phyloP scores from a whole-genome alignment of 2,329 filamentous ascomycete genomes.

The Penicillium sp. region DNA sequence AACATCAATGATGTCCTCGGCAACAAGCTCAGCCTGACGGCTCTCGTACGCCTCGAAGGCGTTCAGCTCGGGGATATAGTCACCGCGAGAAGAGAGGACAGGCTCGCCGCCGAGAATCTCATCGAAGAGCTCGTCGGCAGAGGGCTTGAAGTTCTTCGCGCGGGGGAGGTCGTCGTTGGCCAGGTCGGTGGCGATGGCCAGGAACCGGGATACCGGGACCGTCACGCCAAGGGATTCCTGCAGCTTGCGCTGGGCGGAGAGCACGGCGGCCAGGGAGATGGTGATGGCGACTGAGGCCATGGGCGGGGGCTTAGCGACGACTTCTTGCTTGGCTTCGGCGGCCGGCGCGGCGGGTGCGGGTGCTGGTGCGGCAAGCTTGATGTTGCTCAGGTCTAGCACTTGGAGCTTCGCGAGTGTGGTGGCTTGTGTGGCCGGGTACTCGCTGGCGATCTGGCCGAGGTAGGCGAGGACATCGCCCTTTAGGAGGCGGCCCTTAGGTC shows the following conservation, averaged over 20 bases:
- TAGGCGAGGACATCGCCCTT: slow-evolving; percentile 96
- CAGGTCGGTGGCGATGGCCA: slow-evolving; percentile 79
- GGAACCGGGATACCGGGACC: slow-evolving; percentile 83
- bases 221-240: slow-evolving; percentile 76
- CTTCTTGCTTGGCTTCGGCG: slow-evolving; percentile 37
- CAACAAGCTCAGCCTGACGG: slow-evolving; percentile 44
- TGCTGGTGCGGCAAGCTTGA: slow-evolving; percentile 70
- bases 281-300: slow-evolving; percentile 65
- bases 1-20: slow-evolving; percentile 83
- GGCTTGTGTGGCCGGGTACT: slow-evolving; percentile 73
- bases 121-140: slow-evolving; percentile 84
- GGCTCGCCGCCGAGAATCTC: slow-evolving; percentile 71
- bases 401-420: slow-evolving; percentile 73
- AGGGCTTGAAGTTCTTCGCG: slow-evolving; percentile 66
- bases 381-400: slow-evolving; percentile 92
- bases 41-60: slow-evolving; percentile 46
- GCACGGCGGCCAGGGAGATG: slow-evolving; percentile 76
- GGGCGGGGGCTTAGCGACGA: slow-evolving; percentile 33
- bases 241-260: slow-evolving; percentile 80
- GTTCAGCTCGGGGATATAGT: slow-evolving; percentile 74
- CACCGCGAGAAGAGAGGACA: slow-evolving; percentile 56
- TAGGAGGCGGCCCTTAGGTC: slow-evolving; percentile 83
- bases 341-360: slow-evolving; percentile 35
- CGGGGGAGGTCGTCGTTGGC: slow-evolving; percentile 86
- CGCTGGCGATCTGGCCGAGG: slow-evolving; percentile 74